phyloP scores from a whole-genome alignment of 2,329 filamentous ascomycete species.

The Penicillium sp. region DNA sequence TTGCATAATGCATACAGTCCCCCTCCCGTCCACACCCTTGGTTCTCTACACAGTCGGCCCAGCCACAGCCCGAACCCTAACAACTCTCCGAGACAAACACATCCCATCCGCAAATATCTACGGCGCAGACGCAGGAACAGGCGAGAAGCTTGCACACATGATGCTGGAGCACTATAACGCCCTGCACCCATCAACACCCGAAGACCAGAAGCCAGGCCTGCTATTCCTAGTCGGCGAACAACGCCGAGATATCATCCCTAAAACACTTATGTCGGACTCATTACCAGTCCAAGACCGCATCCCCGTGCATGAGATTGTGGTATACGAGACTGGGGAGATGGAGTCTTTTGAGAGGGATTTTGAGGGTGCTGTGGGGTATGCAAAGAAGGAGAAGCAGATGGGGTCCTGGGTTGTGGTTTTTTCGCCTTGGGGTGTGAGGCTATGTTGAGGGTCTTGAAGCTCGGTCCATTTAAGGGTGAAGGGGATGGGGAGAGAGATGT shows the following conservation, averaged over 20 bases:
- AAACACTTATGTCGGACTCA: conserved; percentile 64
- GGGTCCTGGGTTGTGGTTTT: conserved; percentile 51
- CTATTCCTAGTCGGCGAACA: conserved; percentile 91
- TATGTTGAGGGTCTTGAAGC: conserved; percentile 56
- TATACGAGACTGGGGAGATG: conserved; percentile 87
- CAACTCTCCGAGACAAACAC: conserved; percentile 45
- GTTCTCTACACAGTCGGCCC: conserved; percentile 51
- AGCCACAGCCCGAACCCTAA: conserved; percentile 65
- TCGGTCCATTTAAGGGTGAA: conserved; percentile 23
- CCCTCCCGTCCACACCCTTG: conserved; percentile 33
- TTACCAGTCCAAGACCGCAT: conserved; percentile 57
- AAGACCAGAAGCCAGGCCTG: conserved; percentile 54
- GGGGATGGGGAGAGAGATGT: conserved; percentile 28
- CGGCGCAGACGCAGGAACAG: conserved; percentile 81
- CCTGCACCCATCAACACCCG: conserved; percentile 15
- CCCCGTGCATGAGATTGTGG: conserved; percentile 72
- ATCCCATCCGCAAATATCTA: conserved; percentile 62
- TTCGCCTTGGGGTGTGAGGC: conserved; percentile 62
- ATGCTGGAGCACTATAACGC: conserved; percentile 76
- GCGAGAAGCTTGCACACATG: conserved; percentile 73
- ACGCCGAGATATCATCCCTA: conserved; percentile 85
- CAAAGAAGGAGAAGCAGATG: background rate
- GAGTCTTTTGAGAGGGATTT: conserved; percentile 74
- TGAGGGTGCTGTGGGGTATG: conserved; percentile 43
- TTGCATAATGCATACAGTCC: background rate